A percentile compares a stretch with the other conserved stretches of the same genome.
These are phyloP conservation scores for Microcos paniculata DNA, from an alignment of 345 rosid species.

Conservation along the genomic window DNA sequence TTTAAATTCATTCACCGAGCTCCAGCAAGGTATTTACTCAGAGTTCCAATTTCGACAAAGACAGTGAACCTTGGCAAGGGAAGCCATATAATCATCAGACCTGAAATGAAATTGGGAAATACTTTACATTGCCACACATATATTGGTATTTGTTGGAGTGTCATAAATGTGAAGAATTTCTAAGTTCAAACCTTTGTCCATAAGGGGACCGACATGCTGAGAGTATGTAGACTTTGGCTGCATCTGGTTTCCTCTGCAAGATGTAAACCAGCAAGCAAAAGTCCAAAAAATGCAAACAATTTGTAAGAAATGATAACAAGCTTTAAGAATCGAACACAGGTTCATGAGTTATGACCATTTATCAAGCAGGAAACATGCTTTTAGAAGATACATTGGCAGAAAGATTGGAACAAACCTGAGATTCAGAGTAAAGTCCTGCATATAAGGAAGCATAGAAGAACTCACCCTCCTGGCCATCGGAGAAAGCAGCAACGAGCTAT, in stretches of 20 bases:
- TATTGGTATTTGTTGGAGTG: not conserved
- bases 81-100: conserved; percentile 86
- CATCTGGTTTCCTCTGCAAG: conserved; percentile 63
- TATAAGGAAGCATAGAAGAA: conserved; percentile 76
- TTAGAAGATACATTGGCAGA: not conserved
- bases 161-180: not conserved
- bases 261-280: not conserved
- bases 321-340: not conserved
- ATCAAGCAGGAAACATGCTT: not conserved
- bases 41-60: conserved; percentile 65
- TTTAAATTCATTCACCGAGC: not conserved
- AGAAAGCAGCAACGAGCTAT: conserved; percentile 65
- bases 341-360: not conserved
- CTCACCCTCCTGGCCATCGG: conserved; percentile 47
- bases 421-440: conserved; percentile 80
- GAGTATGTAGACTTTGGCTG: conserved; percentile 58
- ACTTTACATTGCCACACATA: not conserved
- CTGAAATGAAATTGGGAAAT: conserved; percentile 39
- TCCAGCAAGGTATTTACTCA: conserved; percentile 1
- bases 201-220: conserved; percentile 65
- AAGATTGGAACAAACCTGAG: conserved; percentile 53
- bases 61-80: conserved; percentile 84
- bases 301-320: not conserved
- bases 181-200: conserved; percentile 61
- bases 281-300: not conserved